These are phyloP conservation scores for Pleurotus citrinopileatus DNA, from an alignment of 768 basidiomycete genomes.

Conservation along the genomic window DNA sequence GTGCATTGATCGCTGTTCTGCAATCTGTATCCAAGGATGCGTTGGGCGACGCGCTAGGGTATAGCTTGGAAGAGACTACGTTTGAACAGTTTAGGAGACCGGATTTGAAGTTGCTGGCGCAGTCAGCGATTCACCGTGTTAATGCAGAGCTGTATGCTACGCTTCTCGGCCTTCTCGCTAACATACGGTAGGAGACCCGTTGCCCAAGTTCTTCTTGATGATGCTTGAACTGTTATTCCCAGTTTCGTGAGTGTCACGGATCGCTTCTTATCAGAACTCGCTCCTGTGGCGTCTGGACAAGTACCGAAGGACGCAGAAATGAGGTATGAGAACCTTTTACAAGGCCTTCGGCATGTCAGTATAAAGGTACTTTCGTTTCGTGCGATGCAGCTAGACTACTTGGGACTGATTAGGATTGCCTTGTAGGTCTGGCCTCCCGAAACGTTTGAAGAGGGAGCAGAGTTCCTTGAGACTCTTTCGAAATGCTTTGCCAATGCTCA, in stretches of 20 bases:
- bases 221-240: slow-evolving; percentile 1
- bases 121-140: slow-evolving; percentile 72
- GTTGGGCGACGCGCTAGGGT: slow-evolving; percentile 73
- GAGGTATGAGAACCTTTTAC: slow-evolving; percentile 82
- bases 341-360: slow-evolving; percentile 76
- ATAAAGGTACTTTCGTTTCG: slow-evolving; percentile 57
- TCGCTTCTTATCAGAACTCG: slow-evolving; percentile 79
- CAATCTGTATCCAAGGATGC: slow-evolving; percentile 72
- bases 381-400: not conserved
- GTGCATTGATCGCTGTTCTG: slow-evolving; percentile 77
- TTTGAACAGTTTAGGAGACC: slow-evolving; percentile 83
- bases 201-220: not conserved
- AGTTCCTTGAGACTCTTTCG: slow-evolving; percentile 83
- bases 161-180: slow-evolving; percentile 81
- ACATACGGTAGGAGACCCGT: slow-evolving; percentile 57
- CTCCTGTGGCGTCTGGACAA: slow-evolving; percentile 69
- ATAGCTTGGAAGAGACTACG: slow-evolving; percentile 81
- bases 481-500: slow-evolving; percentile 83
- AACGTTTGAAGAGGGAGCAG: slow-evolving; percentile 89
- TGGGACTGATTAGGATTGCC: slow-evolving; percentile 6
- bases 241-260: slow-evolving; percentile 94
- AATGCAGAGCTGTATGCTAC: slow-evolving; percentile 84
- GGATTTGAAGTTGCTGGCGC: slow-evolving; percentile 60
- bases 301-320: slow-evolving; percentile 79
- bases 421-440: slow-evolving; percentile 90